Conservation (phyloP, 129 eudicot species). For the Tagetes erecta region DNA sequence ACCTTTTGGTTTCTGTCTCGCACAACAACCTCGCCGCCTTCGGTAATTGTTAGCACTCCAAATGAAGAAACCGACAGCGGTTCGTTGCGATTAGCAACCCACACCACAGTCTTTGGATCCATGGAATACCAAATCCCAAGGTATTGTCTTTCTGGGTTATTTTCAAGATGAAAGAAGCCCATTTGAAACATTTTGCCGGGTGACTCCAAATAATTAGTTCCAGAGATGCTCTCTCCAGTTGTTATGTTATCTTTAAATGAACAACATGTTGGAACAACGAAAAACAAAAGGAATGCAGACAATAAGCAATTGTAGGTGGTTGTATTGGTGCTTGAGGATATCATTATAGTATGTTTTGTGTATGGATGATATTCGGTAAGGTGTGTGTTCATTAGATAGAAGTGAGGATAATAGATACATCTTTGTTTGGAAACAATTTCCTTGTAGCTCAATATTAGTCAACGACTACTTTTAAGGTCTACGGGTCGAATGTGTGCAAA, state of each 20-base stretch:
- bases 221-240: constrained; percentile 31
- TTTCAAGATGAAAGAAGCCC: constrained; percentile 48
- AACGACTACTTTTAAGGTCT: background rate
- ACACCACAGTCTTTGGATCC: constrained; percentile 34
- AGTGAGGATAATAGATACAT: background rate
- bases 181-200: constrained; percentile 34
- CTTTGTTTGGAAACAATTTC: background rate
- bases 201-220: constrained; percentile 29
- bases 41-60: constrained; percentile 25
- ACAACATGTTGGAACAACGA: background rate
- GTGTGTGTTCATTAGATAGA: background rate
- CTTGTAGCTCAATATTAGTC: constrained; percentile 22
- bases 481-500: background rate
- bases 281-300: background rate
- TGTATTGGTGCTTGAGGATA: constrained; percentile 17
- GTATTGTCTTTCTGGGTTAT: constrained; percentile 15
- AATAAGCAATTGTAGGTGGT: constrained; percentile 12
- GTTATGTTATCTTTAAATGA: constrained; percentile 32
- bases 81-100: constrained; percentile 57
- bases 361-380: background rate
- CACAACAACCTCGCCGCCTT: constrained; percentile 34
- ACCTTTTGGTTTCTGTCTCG: background rate
- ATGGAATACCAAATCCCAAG: constrained; percentile 51
- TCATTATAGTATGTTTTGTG: background rate
- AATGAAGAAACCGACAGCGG: constrained; percentile 23